Evolutionary conservation across 257 asterid genomes (phyloP).

Genomic region (Solanum etuberosum): DNA sequence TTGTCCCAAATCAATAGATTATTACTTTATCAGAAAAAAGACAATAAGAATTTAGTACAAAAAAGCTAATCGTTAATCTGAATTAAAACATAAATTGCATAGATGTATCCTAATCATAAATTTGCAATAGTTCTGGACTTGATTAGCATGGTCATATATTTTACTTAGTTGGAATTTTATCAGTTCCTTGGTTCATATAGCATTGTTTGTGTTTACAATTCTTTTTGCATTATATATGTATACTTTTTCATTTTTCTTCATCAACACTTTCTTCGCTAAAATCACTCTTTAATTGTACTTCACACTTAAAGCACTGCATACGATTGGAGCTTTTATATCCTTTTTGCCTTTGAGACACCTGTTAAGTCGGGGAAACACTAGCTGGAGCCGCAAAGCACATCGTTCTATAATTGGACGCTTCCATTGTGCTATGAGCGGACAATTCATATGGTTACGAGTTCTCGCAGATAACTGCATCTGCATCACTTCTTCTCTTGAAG

Average conservation of each 20-base stretch:
- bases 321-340: neutral
- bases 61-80: neutral
- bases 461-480: neutral
- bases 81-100: neutral
- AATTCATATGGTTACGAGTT: neutral
- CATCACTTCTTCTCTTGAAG: neutral
- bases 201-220: neutral
- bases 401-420: neutral
- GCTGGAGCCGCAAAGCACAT: neutral
- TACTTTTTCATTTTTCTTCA: neutral
- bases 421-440: neutral
- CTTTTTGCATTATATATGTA: neutral
- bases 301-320: neutral
- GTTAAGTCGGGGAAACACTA: neutral
- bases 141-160: neutral
- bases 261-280: neutral
- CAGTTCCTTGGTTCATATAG: neutral
- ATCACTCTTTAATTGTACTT: neutral
- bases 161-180: neutral
- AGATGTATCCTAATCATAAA: neutral
- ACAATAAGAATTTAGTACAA: neutral
- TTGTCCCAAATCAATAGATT: neutral
- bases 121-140: neutral
- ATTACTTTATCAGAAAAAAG: neutral
- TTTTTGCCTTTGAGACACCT: neutral